Conservation (phyloP, 108 stramenopile genomes). For the Discostella stelligeroides region DNA sequence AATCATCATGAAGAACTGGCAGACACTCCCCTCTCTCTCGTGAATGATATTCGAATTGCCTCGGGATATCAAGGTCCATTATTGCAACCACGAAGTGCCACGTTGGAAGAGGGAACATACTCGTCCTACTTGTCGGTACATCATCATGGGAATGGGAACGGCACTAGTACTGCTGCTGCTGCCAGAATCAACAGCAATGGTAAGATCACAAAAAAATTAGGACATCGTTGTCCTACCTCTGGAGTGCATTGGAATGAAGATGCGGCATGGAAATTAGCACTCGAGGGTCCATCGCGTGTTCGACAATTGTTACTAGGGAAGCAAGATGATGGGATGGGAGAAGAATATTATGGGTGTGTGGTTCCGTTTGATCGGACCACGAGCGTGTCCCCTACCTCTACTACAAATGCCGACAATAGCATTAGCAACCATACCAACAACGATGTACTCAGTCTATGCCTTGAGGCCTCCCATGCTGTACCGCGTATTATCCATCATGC, state of each 20-base stretch:
- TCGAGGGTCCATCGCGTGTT: slow-evolving; percentile 85
- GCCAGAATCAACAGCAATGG: slow-evolving; percentile 10
- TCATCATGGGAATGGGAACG: too few relatives aligned
- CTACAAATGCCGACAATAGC: slow-evolving; percentile 51
- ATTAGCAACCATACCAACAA: background rate
- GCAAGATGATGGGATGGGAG: slow-evolving; percentile 20
- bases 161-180: too few relatives aligned
- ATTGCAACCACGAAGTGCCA: too few relatives aligned
- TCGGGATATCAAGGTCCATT: slow-evolving; percentile 21
- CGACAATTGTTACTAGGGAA: slow-evolving; percentile 72
- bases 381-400: slow-evolving; percentile 25
- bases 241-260: slow-evolving; percentile 75
- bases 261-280: slow-evolving; percentile 89
- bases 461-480: slow-evolving; percentile 91
- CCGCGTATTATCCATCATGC: slow-evolving; percentile 90
- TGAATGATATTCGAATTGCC: slow-evolving; percentile 72
- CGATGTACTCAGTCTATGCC: slow-evolving; percentile 25
- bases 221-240: slow-evolving; percentile 13
- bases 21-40: slow-evolving; percentile 74
- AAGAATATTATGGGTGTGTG: slow-evolving; percentile 21
- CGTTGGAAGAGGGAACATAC: slow-evolving; percentile 32
- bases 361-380: slow-evolving; percentile 75
- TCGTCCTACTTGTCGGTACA: background rate
- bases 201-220: background rate
- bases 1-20: slow-evolving; percentile 40